Conservation (phyloP, 2,329 filamentous ascomycete species). For the Beauveria bassiana region DNA sequence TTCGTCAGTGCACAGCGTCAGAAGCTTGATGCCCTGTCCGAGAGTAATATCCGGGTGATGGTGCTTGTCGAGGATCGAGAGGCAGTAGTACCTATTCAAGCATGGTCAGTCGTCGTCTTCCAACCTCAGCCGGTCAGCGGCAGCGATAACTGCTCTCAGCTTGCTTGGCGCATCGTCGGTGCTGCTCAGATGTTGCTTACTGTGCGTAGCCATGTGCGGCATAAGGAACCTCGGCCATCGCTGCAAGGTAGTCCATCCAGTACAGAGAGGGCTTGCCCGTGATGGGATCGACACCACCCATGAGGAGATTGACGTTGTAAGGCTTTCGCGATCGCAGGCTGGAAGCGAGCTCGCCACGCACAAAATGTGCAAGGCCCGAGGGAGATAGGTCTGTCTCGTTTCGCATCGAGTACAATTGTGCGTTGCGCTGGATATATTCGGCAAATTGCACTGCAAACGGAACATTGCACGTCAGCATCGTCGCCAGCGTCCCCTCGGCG, state of each 20-base stretch:
- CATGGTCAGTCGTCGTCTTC: background rate
- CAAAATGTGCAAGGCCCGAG: conserved; percentile 82
- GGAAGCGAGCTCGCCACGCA: conserved; percentile 85
- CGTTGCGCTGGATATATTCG: conserved; percentile 98
- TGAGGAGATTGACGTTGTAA: conserved; percentile 92
- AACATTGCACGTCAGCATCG: background rate
- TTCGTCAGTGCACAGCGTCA: conserved; percentile 94
- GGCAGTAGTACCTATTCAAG: conserved; percentile 78
- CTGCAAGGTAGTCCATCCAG: conserved; percentile 96
- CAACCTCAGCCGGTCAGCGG: background rate
- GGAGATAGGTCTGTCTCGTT: conserved; percentile 90
- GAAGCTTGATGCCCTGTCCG: conserved; percentile 82
- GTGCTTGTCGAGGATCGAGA: conserved; percentile 96
- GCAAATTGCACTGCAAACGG: conserved; percentile 78
- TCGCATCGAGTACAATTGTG: conserved; percentile 97
- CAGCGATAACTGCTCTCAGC: background rate
- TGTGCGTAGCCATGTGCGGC: conserved; percentile 97
- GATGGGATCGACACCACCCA: conserved; percentile 89
- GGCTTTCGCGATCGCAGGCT: conserved; percentile 87
- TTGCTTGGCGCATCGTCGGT: background rate
- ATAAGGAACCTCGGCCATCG: conserved; percentile 81
- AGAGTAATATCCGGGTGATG: conserved; percentile 91
- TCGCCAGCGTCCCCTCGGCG: background rate
- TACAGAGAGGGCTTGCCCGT: conserved; percentile 85
- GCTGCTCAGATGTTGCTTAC: conserved; percentile 43